Conservation (phyloP, 345 rosid genomes). For the Alliaria petiolata region DNA sequence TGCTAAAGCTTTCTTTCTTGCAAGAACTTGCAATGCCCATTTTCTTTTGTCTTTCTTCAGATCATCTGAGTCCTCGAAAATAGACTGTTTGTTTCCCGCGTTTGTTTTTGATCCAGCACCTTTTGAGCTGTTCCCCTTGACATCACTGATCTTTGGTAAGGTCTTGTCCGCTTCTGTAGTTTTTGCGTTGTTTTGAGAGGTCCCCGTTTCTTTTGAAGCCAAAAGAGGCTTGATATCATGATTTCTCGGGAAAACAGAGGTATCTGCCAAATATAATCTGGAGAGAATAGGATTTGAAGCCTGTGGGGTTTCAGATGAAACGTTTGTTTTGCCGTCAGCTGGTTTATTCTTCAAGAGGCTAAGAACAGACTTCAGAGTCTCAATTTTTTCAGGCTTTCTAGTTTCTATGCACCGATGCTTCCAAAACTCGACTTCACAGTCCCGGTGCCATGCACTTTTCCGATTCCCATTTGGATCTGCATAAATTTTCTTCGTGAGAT, state of each 20-base stretch:
- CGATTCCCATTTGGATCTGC: conserved; percentile 80
- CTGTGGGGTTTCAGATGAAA: conserved; percentile 38
- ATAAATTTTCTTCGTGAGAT: conserved; percentile 90
- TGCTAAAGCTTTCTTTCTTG: conserved; percentile 71
- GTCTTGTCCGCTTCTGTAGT: conserved; percentile 35
- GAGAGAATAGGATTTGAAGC: conserved; percentile 74
- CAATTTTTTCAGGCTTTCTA: conserved; percentile 84
- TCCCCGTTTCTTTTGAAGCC: conserved; percentile 34
- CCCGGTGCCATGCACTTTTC: conserved; percentile 90
- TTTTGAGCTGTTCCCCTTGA: conserved; percentile 43
- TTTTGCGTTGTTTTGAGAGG: conserved; percentile 42
- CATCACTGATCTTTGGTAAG: conserved; percentile 39
- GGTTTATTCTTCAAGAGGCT: conserved; percentile 57
- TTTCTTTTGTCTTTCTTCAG: conserved; percentile 80
- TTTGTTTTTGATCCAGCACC: conserved; percentile 42
- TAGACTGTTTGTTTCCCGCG: conserved; percentile 30
- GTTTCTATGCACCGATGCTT: conserved; percentile 81
- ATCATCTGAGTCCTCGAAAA: conserved; percentile 42
- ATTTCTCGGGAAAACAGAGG: conserved; percentile 93
- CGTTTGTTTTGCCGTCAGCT: conserved; percentile 35
- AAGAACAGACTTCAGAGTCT: conserved; percentile 90
- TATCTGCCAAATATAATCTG: conserved; percentile 91
- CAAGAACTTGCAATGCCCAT: conserved; percentile 94
- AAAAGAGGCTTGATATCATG: conserved; percentile 78
- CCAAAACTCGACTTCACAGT: conserved; percentile 99